These are phyloP conservation scores for sweet orange (Citrus sinensis) DNA, from an alignment of 345 rosid species.

Conservation along the genomic window DNA sequence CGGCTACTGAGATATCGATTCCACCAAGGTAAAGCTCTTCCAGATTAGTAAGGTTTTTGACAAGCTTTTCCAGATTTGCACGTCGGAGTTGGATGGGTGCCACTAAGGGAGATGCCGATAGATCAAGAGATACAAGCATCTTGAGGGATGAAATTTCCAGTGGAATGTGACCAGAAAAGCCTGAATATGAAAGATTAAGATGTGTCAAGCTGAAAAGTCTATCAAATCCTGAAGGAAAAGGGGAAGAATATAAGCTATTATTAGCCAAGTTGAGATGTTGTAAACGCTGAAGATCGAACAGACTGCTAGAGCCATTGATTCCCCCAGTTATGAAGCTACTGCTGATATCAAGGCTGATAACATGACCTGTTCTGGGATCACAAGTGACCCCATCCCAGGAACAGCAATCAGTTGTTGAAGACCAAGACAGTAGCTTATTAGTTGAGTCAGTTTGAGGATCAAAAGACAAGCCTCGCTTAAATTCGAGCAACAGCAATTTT, in stretches of 20 bases:
- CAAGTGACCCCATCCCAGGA: neutral
- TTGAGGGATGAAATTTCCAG: neutral
- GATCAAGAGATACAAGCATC: neutral
- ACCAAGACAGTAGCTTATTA: neutral
- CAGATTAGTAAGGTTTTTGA: neutral
- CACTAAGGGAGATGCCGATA: neutral
- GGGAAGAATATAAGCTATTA: neutral
- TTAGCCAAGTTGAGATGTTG: neutral
- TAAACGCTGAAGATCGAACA: neutral
- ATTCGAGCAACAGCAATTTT: neutral
- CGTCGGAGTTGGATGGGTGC: neutral
- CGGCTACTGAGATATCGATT: neutral
- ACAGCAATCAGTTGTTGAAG: neutral
- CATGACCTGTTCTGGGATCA: neutral
- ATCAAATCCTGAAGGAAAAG: neutral
- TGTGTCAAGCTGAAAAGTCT: neutral
- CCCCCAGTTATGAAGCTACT: neutral
- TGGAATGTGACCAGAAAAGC: constrained; percentile 4
- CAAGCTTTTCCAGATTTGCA: neutral
- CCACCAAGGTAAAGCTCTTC: neutral
- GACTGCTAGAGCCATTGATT: neutral
- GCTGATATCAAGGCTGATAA: neutral
- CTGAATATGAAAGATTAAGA: neutral
- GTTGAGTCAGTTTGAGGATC: neutral
- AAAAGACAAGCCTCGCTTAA: neutral